phyloP scores from a whole-genome alignment of 495 filamentous ascomycete species.

The Coniosporium apollinis region DNA sequence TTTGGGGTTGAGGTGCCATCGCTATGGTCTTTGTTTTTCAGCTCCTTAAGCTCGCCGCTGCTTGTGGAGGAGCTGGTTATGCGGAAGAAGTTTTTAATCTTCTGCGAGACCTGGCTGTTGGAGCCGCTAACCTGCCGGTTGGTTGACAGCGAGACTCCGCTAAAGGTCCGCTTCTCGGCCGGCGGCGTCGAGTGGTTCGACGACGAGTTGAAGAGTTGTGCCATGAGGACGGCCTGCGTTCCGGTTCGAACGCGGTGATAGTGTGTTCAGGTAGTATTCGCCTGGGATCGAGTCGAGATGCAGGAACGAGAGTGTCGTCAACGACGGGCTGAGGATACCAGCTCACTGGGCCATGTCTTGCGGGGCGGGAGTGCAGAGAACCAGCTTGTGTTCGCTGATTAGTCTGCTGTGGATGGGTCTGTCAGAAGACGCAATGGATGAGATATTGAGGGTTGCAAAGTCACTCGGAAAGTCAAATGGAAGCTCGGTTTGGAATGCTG shows the following conservation, averaged over 20 bases:
- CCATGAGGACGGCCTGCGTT: no score
- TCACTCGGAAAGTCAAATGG: no score
- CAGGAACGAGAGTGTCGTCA: background rate
- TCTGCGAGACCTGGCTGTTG: constrained; percentile 58
- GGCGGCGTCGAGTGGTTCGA: constrained; percentile 11
- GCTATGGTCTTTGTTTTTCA: constrained; percentile 21
- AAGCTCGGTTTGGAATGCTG: no score
- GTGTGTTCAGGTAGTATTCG: no score
- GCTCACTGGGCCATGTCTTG: background rate
- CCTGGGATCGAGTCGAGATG: no score
- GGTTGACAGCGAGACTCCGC: constrained; percentile 15
- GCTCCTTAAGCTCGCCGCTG: constrained; percentile 25
- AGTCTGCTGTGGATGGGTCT: no score
- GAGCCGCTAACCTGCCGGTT: constrained; percentile 24
- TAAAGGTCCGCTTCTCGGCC: constrained; percentile 20
- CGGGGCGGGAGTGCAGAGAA: no score
- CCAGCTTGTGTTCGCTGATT: no score
- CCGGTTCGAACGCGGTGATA: no score
- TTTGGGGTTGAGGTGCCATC: constrained; percentile 29
- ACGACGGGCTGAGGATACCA: background rate
- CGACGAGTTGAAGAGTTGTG: constrained; percentile 21
- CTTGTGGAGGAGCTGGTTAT: constrained; percentile 66
- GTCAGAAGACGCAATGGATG: no score
- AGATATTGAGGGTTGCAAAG: no score
- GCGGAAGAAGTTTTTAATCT: constrained; percentile 94